Evolutionary conservation across 208 protist species (phyloP).

Genomic region (Acanthamoeba castellanii): DNA sequence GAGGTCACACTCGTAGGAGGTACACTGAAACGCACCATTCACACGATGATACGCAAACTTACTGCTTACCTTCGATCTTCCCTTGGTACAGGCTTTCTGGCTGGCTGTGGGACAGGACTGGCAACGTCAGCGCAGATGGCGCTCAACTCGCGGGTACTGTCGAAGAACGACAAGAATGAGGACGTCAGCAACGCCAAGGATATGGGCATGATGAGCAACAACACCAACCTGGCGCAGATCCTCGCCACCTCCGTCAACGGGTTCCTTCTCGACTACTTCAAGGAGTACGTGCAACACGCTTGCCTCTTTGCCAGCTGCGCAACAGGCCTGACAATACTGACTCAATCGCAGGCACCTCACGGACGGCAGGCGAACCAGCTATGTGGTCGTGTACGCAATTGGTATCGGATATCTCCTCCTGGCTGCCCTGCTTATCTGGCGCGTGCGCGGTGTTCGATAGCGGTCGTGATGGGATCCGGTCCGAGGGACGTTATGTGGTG

Average conservation of each 20-base stretch:
- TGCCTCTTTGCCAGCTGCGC: not conserved
- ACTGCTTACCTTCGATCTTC: not conserved
- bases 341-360: not conserved
- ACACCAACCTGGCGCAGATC: conserved; percentile 28
- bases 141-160: conserved; percentile 6
- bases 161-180: conserved; percentile 2
- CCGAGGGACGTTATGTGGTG: no score
- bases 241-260: conserved; percentile 7
- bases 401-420: not conserved
- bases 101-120: not conserved
- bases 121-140: conserved; percentile 21
- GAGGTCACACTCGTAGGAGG: conserved; percentile 1
- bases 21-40: not conserved
- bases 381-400: not conserved
- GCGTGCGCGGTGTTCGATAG: not conserved
- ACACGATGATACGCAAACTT: not conserved
- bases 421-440: not conserved
- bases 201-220: conserved; percentile 40
- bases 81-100: not conserved
- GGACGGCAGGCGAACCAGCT: not conserved
- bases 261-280: not conserved
- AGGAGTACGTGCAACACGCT: not conserved
- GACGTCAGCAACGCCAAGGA: not conserved
- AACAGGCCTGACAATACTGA: no score
- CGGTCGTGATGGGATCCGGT: no score